These are phyloP conservation scores for Kluyveromyces aestuarii DNA, from an alignment of 805 yeast species.

Conservation along the genomic window DNA sequence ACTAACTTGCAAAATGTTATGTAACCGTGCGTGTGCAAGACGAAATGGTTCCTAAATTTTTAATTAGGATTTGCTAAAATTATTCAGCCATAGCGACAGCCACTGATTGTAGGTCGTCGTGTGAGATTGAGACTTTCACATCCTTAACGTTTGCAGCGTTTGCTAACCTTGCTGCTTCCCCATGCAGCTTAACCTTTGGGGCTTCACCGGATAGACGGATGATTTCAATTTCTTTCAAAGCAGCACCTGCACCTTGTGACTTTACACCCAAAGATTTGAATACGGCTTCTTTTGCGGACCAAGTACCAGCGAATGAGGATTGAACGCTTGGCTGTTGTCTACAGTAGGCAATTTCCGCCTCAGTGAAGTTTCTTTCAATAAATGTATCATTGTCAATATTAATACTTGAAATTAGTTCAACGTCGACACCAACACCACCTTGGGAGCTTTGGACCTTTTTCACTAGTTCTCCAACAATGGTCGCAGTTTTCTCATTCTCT, in stretches of 20 bases:
- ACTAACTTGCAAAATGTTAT: no score
- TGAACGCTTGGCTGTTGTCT: slow-evolving; percentile 61
- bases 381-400: slow-evolving; percentile 87
- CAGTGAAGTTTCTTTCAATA: slow-evolving; percentile 85
- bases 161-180: slow-evolving; percentile 73
- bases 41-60: no score
- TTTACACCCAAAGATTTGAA: slow-evolving; percentile 89
- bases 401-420: slow-evolving; percentile 74
- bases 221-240: slow-evolving; percentile 86
- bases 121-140: slow-evolving; percentile 86
- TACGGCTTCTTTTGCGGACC: slow-evolving; percentile 99
- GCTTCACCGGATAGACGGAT: slow-evolving; percentile 63
- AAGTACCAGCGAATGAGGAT: slow-evolving; percentile 92
- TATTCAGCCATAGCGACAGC: slow-evolving; percentile 71
- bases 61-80: not conserved
- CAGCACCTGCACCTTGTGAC: slow-evolving; percentile 92
- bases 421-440: slow-evolving; percentile 83
- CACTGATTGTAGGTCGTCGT: slow-evolving; percentile 93
- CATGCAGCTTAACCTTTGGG: slow-evolving; percentile 70
- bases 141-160: slow-evolving; percentile 53
- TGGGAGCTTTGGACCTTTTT: slow-evolving; percentile 33
- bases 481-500: slow-evolving; percentile 44
- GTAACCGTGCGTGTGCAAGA: no score
- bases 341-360: slow-evolving; percentile 72
- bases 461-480: slow-evolving; percentile 49